These are phyloP conservation scores for Dryas alaskensis DNA, from an alignment of 306 rosid genomes.

Conservation along the genomic window DNA sequence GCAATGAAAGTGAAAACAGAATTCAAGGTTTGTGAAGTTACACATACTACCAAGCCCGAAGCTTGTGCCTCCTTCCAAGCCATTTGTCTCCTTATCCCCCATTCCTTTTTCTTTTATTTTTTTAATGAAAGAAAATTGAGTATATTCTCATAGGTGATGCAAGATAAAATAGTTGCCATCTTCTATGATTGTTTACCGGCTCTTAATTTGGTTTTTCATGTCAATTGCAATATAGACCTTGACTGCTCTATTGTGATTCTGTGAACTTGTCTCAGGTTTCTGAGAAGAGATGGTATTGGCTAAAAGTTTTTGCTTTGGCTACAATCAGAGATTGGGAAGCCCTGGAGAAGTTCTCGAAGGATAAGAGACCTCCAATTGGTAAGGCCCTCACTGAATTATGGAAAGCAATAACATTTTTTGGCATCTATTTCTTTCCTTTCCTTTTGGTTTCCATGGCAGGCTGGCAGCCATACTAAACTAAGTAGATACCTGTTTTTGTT, in stretches of 20 bases:
- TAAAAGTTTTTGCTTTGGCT: slow-evolving; percentile 93
- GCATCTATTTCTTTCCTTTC: background rate
- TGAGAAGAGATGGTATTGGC: slow-evolving; percentile 99
- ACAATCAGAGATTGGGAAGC: slow-evolving; percentile 93
- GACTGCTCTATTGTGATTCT: background rate
- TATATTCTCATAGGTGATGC: slow-evolving; percentile 6
- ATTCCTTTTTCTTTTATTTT: background rate
- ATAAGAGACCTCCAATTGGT: slow-evolving; percentile 92
- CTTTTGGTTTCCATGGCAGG: background rate
- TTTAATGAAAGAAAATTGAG: background rate
- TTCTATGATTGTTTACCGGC: slow-evolving; percentile 1
- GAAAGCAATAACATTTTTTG: background rate
- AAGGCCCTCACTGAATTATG: slow-evolving; percentile 22
- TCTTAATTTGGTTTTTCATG: slow-evolving; percentile 15
- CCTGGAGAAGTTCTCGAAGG: slow-evolving; percentile 85
- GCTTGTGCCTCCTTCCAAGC: background rate
- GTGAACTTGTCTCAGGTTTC: slow-evolving; percentile 60
- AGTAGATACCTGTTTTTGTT: slow-evolving; percentile 1
- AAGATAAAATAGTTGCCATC: slow-evolving; percentile 1
- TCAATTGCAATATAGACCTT: slow-evolving; percentile 21
- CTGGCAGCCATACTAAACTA: background rate
- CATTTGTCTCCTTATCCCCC: background rate
- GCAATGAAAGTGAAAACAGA: slow-evolving; percentile 88
- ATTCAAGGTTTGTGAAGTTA: slow-evolving; percentile 68
- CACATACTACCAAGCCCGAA: background rate